Percentiles rank a stretch among this genome's conserved stretches.
Conservation (phyloP, 768 basidiomycete species). For the Suillus decipiens region DNA sequence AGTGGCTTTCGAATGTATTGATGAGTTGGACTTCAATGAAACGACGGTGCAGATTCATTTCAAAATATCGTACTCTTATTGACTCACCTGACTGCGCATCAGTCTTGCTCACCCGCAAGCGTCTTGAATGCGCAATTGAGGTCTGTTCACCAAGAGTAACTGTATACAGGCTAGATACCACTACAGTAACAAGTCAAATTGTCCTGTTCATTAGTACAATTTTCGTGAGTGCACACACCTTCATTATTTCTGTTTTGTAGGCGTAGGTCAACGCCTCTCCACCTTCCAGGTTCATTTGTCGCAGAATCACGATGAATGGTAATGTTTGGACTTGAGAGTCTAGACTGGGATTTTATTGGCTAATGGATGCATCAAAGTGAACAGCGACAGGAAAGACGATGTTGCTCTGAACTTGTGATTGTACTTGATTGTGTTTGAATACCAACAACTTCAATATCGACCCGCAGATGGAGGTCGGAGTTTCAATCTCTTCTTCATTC, state of each 20-base stretch:
- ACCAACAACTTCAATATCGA: too few relatives aligned
- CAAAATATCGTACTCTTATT: conserved; percentile 13
- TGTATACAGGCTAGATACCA: conserved; percentile 22
- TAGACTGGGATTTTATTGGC: conserved; percentile 8
- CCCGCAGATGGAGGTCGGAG: too few relatives aligned
- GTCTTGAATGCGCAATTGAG: conserved; percentile 22
- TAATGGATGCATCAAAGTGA: conserved; percentile 36
- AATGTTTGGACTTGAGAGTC: conserved; percentile 32
- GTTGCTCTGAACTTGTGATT: conserved; percentile 46
- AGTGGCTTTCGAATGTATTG: too few relatives aligned
- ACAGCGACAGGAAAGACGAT: conserved; percentile 47
- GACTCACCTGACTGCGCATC: conserved; percentile 31
- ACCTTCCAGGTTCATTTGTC: conserved; percentile 28
- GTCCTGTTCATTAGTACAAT: conserved; percentile 8
- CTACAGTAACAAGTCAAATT: conserved; percentile 17
- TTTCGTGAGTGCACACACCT: conserved; percentile 35
- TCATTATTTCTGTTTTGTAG: conserved; percentile 28
- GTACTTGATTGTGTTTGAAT: conserved; percentile 56
- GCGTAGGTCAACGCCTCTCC: conserved; percentile 46
- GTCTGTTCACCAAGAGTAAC: conserved; percentile 27
- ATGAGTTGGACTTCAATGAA: too few relatives aligned
- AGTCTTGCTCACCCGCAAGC: conserved; percentile 22
- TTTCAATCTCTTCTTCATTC: too few relatives aligned
- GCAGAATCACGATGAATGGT: conserved; percentile 20
- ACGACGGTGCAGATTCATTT: too few relatives aligned